Evolutionary conservation across 352 stramenopile species (phyloP).

Genomic region (Nothophytophthora sp.): DNA sequence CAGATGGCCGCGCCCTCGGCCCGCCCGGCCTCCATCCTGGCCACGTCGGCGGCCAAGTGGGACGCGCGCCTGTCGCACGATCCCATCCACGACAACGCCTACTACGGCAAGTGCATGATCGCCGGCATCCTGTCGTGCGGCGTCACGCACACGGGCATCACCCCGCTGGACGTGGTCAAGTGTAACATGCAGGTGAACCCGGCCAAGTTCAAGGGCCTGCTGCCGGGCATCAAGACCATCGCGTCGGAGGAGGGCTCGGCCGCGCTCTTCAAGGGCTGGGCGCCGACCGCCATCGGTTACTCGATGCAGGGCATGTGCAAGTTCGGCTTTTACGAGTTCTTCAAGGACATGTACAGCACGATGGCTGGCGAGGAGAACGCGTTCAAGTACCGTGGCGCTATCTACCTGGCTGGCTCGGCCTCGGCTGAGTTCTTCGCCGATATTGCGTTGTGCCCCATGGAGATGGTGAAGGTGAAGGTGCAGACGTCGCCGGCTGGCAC

Average conservation of each 20-base stretch:
- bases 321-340: slow-evolving; percentile 96
- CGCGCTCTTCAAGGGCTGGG: slow-evolving; percentile 92
- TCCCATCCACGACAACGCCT: slow-evolving; percentile 85
- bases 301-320: slow-evolving; percentile 90
- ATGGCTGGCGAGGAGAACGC: slow-evolving; percentile 92
- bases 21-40: slow-evolving; percentile 44
- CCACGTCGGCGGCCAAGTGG: slow-evolving; percentile 83
- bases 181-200: slow-evolving; percentile 95
- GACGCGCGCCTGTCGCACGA: slow-evolving; percentile 80
- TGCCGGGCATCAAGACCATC: slow-evolving; percentile 86
- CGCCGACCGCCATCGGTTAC: slow-evolving; percentile 92
- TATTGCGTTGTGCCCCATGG: slow-evolving; percentile 93
- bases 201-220: slow-evolving; percentile 80
- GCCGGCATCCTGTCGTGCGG: slow-evolving; percentile 93
- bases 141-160: slow-evolving; percentile 93
- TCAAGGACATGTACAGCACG: slow-evolving; percentile 94
- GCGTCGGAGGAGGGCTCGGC: slow-evolving; percentile 81
- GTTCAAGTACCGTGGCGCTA: slow-evolving; percentile 92
- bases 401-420: slow-evolving; percentile 92
- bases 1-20: slow-evolving; percentile 35
- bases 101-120: slow-evolving; percentile 96
- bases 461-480: slow-evolving; percentile 96
- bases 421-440: slow-evolving; percentile 95
- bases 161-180: slow-evolving; percentile 94
- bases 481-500: slow-evolving; percentile 90